Evolutionary conservation across 1,284 basidiomycete genomes (phyloP).

Genomic region (Malassezia obtusa): DNA sequence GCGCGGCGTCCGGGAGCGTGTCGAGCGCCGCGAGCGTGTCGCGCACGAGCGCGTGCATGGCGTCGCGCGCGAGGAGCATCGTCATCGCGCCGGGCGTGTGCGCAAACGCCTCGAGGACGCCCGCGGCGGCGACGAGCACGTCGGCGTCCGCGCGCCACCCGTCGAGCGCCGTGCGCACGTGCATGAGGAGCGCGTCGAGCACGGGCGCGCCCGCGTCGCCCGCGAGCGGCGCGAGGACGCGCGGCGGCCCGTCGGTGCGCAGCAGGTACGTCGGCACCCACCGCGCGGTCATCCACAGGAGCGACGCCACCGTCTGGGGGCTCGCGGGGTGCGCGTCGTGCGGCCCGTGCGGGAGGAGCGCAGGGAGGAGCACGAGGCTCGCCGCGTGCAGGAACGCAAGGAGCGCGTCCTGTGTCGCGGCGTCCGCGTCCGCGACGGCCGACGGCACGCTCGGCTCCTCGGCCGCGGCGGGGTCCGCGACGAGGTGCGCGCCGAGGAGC

Average conservation of each 20-base stretch:
- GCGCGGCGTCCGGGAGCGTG: constrained; percentile 30
- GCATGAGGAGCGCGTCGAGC: constrained; percentile 23
- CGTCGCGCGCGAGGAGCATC: constrained; percentile 22
- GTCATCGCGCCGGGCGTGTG: constrained; percentile 29
- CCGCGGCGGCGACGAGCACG: constrained; percentile 29
- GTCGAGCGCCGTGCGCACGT: constrained; percentile 17
- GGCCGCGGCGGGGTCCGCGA: constrained; percentile 30
- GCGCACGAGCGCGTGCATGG: constrained; percentile 28
- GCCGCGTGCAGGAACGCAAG: constrained; percentile 25
- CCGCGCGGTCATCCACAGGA: constrained; percentile 36
- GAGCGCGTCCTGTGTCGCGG: constrained; percentile 17
- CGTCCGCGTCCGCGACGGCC: constrained; percentile 16
- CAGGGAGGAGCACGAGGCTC: constrained; percentile 26
- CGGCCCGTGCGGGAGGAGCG: constrained; percentile 20
- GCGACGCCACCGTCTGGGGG: constrained; percentile 34
- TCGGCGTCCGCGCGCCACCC: constrained; percentile 37
- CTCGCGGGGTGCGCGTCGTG: constrained; percentile 23
- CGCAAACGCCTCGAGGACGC: constrained; percentile 24
- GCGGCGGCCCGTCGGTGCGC: constrained; percentile 10
- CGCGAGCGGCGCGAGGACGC: constrained; percentile 21
- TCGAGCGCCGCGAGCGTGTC: constrained; percentile 23
- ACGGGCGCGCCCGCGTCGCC: constrained; percentile 21
- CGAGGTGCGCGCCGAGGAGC: constrained; percentile 29
- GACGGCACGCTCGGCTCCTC: constrained; percentile 30
- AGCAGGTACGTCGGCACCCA: constrained; percentile 39